Evolutionary conservation across 371 early-diverging fungal genomes (phyloP), one percentile per base, ranked within the genome.

Genomic region (Haplosporangium sp.): DNA sequence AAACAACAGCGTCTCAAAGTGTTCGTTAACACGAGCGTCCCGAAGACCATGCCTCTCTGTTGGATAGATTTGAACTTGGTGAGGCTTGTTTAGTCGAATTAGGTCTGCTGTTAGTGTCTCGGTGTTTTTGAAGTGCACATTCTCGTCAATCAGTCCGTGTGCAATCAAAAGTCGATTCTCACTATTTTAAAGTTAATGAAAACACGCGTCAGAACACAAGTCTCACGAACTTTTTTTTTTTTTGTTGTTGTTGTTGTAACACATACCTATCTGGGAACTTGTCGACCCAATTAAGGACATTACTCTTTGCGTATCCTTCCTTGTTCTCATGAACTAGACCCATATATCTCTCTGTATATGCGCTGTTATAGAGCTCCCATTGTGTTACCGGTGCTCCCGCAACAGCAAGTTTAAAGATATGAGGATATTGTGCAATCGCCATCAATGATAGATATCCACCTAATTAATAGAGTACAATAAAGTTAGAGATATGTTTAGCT

Each of bases 121-220:
- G 0, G 93, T 89, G 77, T 94, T 88, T 56, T 84, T 86, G 63
- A 91, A 91, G 77, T 94, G 94, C 2, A 95, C 95, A 78, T 95
- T 95, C 73, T 95, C 94, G 77, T 95, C 95, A 65, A 92, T 90
- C 53, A 91, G 76, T 0, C 95, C 95, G 74, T 95, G 95, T 0
- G 88, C 93, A 58, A 95, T 84, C 40, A 95, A 63, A 19, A 95
- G 73, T 1, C 94, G 87, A 71, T 92, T 88, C 27, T 88, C 90
- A 48, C 90, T 88, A 76, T 2, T 40, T 39, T 9, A 58, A 27
- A 8, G 5, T 8, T 56, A 58, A 9, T n/a, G 2, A 42, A 17
- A 65, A 45, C 10, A 45, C 45, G 42, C 42, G 39, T 39, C 20
- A 27, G 1, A 71, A 37, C 60, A 38, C 34, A 52, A 19, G 45